These are phyloP conservation scores for Coemansia javaensis DNA, from an alignment of 192 early-diverging fungal genomes.

Conservation along the genomic window DNA sequence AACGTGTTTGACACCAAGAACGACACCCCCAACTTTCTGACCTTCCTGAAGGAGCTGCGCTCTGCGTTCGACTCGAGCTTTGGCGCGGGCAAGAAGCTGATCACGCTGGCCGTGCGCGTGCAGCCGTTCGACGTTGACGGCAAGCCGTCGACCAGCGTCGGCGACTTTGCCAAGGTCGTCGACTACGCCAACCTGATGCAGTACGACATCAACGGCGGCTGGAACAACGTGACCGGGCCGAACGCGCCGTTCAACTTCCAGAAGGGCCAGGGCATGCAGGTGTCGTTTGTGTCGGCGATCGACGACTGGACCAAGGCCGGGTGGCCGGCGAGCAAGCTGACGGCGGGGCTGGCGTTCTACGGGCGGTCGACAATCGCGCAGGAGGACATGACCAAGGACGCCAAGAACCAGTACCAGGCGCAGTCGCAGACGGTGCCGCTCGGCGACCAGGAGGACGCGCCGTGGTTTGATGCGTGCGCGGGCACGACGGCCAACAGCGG, in stretches of 20 bases:
- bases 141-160: slow-evolving; percentile 51
- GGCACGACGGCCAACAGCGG: slow-evolving; percentile 50
- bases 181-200: slow-evolving; percentile 70
- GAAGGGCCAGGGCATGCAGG: slow-evolving; percentile 21
- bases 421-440: slow-evolving; percentile 32
- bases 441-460: slow-evolving; percentile 54
- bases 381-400: slow-evolving; percentile 51
- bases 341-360: slow-evolving; percentile 60
- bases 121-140: slow-evolving; percentile 54
- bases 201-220: slow-evolving; percentile 61
- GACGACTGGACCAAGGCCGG: slow-evolving; percentile 54
- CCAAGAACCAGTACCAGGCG: slow-evolving; percentile 45
- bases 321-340: slow-evolving; percentile 58
- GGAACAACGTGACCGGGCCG: slow-evolving; percentile 54
- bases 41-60: slow-evolving; percentile 58
- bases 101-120: slow-evolving; percentile 62
- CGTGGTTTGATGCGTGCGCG: slow-evolving; percentile 54
- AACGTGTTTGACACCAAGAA: slow-evolving; percentile 49
- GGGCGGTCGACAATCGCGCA: slow-evolving; percentile 50
- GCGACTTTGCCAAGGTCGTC: slow-evolving; percentile 58
- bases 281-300: slow-evolving; percentile 50
- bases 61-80: slow-evolving; percentile 10
- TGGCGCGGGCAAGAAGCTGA: slow-evolving; percentile 47
- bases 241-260: slow-evolving; percentile 58
- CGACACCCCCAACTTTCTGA: slow-evolving; percentile 63